Evolutionary conservation across 2,329 filamentous ascomycete species (phyloP).

Genomic region (Aspergillus fischeri): DNA sequence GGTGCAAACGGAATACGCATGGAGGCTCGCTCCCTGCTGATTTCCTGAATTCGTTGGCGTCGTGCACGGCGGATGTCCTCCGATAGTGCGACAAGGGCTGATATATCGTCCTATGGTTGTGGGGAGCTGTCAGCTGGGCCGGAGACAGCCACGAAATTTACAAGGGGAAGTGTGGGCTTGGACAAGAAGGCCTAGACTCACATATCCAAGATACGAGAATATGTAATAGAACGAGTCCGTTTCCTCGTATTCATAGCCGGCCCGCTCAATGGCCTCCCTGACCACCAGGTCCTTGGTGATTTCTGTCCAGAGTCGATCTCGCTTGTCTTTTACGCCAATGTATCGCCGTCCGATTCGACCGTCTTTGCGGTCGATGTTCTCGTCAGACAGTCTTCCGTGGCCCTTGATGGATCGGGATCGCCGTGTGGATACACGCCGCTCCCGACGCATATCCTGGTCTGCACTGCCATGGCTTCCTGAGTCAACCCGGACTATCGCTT

Average conservation of each 20-base stretch:
- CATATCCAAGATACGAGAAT: constrained; percentile 83
- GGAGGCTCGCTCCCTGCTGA: constrained; percentile 45
- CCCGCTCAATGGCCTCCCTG: constrained; percentile 77
- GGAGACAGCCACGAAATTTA: not conserved
- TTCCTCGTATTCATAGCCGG: constrained; percentile 87
- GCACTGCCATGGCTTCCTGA: constrained; percentile 72
- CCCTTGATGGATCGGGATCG: constrained; percentile 70
- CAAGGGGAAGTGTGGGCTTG: not conserved
- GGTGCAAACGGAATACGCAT: constrained; percentile 17
- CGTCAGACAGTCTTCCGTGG: constrained; percentile 53
- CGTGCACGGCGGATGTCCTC: constrained; percentile 72
- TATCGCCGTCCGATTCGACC: constrained; percentile 44
- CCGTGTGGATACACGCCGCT: constrained; percentile 70
- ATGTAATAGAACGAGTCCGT: constrained; percentile 87
- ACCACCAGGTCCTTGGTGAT: constrained; percentile 90
- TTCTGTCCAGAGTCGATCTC: constrained; percentile 84
- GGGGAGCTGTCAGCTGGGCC: not conserved
- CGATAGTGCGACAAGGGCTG: constrained; percentile 75
- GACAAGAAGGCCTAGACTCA: constrained; percentile 49
- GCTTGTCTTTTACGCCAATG: constrained; percentile 32
- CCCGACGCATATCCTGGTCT: constrained; percentile 69
- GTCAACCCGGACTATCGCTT: constrained; percentile 79
- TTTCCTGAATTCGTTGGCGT: constrained; percentile 55
- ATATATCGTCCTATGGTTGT: constrained; percentile 71
- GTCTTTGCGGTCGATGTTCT: constrained; percentile 47